Conservation (phyloP, 306 rosid genomes). For the Gastrolobium villosum region DNA sequence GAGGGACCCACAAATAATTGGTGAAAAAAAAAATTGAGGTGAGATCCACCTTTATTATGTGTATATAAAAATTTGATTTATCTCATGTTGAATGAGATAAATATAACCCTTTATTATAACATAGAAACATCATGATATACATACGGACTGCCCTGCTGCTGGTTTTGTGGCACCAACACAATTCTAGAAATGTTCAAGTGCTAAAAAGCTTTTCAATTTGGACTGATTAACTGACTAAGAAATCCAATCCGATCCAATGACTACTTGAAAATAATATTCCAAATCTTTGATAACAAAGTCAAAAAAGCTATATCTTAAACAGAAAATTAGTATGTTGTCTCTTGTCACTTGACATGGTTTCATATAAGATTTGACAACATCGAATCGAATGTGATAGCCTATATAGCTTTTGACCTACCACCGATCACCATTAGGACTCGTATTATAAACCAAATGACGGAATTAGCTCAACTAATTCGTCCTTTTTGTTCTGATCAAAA, state of each 20-base stretch:
- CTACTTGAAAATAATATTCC: constrained; percentile 34
- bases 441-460: constrained; percentile 44
- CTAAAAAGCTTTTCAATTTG: constrained; percentile 39
- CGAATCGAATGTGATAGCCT: constrained; percentile 28
- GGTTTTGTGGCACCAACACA: constrained; percentile 20
- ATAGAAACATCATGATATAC: constrained; percentile 33
- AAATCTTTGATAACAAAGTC: constrained; percentile 42
- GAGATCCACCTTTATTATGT: no score
- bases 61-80: no score
- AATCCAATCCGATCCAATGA: constrained; percentile 45
- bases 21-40: no score
- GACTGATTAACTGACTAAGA: constrained; percentile 31
- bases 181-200: constrained; percentile 26
- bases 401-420: constrained; percentile 31
- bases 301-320: constrained; percentile 40
- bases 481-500: constrained; percentile 9
- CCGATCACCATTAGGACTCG: constrained; percentile 29
- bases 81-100: no score
- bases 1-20: no score
- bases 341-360: constrained; percentile 42
- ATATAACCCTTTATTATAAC: background rate
- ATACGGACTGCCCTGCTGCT: constrained; percentile 6
- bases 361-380: constrained; percentile 31
- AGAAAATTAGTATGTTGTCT: constrained; percentile 29
- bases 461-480: constrained; percentile 51